phyloP scores from a whole-genome alignment of 108 stramenopile species.

The Stephanodiscus triporus region DNA sequence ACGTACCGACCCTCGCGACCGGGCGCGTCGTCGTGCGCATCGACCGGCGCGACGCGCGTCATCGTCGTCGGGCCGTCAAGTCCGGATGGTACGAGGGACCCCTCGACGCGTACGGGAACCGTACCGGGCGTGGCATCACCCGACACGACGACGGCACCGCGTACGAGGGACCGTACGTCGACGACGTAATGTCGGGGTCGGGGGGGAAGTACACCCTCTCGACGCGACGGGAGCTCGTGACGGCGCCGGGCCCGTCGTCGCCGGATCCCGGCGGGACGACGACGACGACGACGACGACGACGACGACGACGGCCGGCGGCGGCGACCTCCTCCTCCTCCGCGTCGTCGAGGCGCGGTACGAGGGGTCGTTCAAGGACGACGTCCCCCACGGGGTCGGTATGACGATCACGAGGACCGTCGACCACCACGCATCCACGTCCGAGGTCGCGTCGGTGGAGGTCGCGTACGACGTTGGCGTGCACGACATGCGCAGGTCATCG shows the following conservation, averaged over 20 bases:
- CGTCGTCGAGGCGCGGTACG: slow-evolving; percentile 20
- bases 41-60: background rate
- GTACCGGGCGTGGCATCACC: slow-evolving; percentile 36
- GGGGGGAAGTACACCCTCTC: slow-evolving; percentile 25
- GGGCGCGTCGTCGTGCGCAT: slow-evolving; percentile 1
- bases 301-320: background rate
- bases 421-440: background rate
- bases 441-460: slow-evolving; percentile 9
- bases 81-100: slow-evolving; percentile 42
- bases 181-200: slow-evolving; percentile 38
- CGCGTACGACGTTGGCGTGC: slow-evolving; percentile 29
- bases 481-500: background rate
- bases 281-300: background rate
- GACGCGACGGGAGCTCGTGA: background rate
- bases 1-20: slow-evolving; percentile 2
- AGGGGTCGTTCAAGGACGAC: slow-evolving; percentile 23
- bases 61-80: slow-evolving; percentile 25
- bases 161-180: slow-evolving; percentile 33
- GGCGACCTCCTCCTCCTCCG: slow-evolving; percentile 25
- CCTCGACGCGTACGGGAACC: slow-evolving; percentile 15
- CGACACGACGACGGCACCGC: slow-evolving; percentile 47
- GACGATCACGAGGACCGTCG: slow-evolving; percentile 19
- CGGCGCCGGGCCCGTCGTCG: slow-evolving; percentile 3
- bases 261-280: background rate
- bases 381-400: slow-evolving; percentile 17